Conservation (phyloP, 1,284 basidiomycete genomes). For the Rhodotorula sp. region DNA sequence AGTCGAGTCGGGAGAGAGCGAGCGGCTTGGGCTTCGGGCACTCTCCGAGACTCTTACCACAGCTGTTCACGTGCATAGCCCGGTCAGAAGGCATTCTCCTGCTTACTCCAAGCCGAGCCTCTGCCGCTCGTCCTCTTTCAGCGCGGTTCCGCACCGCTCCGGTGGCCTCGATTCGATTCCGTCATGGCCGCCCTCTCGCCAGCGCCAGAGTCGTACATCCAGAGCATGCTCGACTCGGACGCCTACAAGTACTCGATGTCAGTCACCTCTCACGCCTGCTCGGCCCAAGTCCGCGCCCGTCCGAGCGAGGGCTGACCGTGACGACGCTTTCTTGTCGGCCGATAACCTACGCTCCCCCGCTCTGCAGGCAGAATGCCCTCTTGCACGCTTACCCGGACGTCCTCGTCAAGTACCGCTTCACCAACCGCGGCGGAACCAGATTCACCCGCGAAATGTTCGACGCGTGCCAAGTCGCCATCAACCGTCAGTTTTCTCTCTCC, state of each 20-base stretch:
- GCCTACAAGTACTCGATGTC: conserved; percentile 96
- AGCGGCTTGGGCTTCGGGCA: background rate
- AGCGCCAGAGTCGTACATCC: conserved; percentile 22
- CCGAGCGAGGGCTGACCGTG: too few relatives aligned
- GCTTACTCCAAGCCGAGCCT: too few relatives aligned
- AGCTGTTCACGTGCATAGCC: too few relatives aligned
- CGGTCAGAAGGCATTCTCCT: too few relatives aligned
- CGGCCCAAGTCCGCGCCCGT: too few relatives aligned
- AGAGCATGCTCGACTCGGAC: conserved; percentile 79
- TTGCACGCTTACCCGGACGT: conserved; percentile 73
- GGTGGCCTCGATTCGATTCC: background rate
- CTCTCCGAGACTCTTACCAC: background rate
- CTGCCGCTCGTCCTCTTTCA: too few relatives aligned
- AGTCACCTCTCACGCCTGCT: background rate
- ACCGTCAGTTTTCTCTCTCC: conserved; percentile 65
- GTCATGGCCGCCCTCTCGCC: conserved; percentile 15
- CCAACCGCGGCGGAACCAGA: conserved; percentile 71
- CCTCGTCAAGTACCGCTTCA: conserved; percentile 61
- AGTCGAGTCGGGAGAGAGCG: too few relatives aligned
- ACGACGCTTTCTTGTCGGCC: background rate
- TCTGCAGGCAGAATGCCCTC: conserved; percentile 73
- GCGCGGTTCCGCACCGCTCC: too few relatives aligned
- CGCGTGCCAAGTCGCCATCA: conserved; percentile 63
- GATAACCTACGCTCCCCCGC: background rate
- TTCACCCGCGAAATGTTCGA: conserved; percentile 73